Evolutionary conservation across 176 grass and related monocot genomes (phyloP).

Genomic region (Triticum aestivum): DNA sequence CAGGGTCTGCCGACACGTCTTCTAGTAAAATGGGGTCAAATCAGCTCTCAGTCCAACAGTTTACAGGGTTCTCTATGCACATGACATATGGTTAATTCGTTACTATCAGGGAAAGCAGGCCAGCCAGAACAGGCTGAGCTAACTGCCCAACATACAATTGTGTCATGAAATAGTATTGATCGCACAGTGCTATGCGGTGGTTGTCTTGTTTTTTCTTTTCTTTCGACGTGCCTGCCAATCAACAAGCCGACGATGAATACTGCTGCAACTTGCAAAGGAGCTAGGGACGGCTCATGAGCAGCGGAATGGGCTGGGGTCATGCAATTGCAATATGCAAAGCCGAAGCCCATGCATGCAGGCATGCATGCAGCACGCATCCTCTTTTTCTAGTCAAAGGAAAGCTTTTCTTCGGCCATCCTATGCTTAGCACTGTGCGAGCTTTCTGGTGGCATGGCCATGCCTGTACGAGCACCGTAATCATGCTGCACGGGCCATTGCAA

Average conservation of each 20-base stretch:
- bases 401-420: constrained; percentile 20
- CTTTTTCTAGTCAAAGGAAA: constrained; percentile 16
- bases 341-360: constrained; percentile 10
- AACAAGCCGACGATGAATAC: neutral
- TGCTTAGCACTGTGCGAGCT: constrained; percentile 44
- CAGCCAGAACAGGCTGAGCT: neutral
- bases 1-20: constrained; percentile 38
- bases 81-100: neutral
- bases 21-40: constrained; percentile 31
- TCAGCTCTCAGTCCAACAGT: constrained; percentile 21
- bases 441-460: constrained; percentile 20
- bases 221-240: neutral
- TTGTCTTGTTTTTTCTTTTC: neutral
- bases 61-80: neutral
- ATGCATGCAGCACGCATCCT: neutral
- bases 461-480: constrained; percentile 4
- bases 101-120: constrained; percentile 16
- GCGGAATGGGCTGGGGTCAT: constrained; percentile 7
- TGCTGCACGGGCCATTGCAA: neutral
- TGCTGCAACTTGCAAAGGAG: neutral
- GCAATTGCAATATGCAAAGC: constrained; percentile 18
- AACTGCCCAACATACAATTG: neutral
- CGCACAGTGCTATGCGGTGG: neutral
- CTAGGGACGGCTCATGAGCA: neutral
- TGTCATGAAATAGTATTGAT: neutral